Percentiles rank a stretch among this genome's conserved stretches.
Evolutionary conservation across 1,139 yeast species (phyloP).

Genomic region (Diutina ranongensis): DNA sequence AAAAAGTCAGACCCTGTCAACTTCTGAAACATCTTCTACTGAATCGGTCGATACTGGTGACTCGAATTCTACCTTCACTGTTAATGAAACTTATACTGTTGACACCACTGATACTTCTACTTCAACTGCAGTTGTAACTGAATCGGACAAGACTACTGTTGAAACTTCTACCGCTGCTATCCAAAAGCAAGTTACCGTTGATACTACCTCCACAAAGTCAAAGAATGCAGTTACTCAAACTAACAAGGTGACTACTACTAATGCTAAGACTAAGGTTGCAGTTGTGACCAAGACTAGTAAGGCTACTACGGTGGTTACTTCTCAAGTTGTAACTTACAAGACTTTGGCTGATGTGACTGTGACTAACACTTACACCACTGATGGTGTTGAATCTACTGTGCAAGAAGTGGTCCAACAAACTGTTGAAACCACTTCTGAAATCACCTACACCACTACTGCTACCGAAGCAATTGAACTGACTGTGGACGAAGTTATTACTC

Average conservation of each 20-base stretch:
- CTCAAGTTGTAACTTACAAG: neutral
- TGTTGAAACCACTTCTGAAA: neutral
- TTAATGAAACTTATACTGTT: neutral
- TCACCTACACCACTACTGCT: conserved; percentile 5
- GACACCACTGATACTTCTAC: neutral
- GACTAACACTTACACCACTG: neutral
- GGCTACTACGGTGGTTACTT: neutral
- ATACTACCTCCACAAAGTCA: neutral
- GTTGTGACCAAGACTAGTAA: neutral
- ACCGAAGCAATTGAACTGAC: neutral
- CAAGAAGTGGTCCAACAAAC: neutral
- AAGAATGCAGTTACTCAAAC: neutral
- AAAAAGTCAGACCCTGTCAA: no score
- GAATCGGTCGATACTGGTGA: neutral
- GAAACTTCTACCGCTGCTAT: neutral
- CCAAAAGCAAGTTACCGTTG: neutral
- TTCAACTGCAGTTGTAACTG: neutral
- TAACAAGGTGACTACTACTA: neutral
- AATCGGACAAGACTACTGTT: neutral
- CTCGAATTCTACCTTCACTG: neutral
- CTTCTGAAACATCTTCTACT: neutral
- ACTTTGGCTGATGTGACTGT: neutral
- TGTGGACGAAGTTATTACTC: neutral
- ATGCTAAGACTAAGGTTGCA: neutral
- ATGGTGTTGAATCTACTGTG: conserved; percentile 1